Evolutionary conservation across 192 early-diverging fungal genomes (phyloP).

Genomic region (Coemansia sp.): DNA sequence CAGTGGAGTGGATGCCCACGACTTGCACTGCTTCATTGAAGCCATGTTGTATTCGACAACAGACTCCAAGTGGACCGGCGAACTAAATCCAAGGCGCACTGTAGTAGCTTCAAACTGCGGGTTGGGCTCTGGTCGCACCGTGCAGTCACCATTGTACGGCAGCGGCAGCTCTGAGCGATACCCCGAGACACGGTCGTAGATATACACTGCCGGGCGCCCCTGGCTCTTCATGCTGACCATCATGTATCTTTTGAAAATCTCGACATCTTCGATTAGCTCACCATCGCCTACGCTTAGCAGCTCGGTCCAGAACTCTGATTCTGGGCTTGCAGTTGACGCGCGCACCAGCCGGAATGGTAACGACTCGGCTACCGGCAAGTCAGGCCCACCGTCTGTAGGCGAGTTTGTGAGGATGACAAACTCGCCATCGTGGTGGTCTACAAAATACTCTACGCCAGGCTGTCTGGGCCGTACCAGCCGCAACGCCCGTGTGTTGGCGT

Average conservation of each 20-base stretch:
- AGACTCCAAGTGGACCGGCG: constrained; percentile 64
- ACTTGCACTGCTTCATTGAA: constrained; percentile 9
- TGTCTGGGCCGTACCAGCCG: constrained; percentile 57
- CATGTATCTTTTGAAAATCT: constrained; percentile 59
- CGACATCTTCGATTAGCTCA: constrained; percentile 74
- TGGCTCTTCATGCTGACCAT: constrained; percentile 41
- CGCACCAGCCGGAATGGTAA: constrained; percentile 64
- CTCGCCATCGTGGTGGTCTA: constrained; percentile 65
- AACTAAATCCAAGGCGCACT: constrained; percentile 49
- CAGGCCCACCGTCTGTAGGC: background rate
- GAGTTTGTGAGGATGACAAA: constrained; percentile 52
- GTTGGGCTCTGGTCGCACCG: constrained; percentile 59
- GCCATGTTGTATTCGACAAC: constrained; percentile 68
- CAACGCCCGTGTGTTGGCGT: constrained; percentile 1
- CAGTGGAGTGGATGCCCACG: constrained; percentile 33
- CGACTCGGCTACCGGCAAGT: constrained; percentile 29
- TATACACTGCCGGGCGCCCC: constrained; percentile 31
- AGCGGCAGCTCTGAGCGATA: constrained; percentile 21
- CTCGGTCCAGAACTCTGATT: constrained; percentile 57
- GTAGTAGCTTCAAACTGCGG: constrained; percentile 54
- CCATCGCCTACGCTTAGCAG: constrained; percentile 56
- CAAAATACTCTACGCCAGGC: constrained; percentile 67
- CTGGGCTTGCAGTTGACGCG: constrained; percentile 35
- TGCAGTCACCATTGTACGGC: constrained; percentile 48
- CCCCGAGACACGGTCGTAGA: constrained; percentile 19